A percentile compares a stretch with the other conserved stretches of the same genome.
phyloP scores from a whole-genome alignment of 495 filamentous ascomycete species.

The Friedmanniomyces endolithicus region DNA sequence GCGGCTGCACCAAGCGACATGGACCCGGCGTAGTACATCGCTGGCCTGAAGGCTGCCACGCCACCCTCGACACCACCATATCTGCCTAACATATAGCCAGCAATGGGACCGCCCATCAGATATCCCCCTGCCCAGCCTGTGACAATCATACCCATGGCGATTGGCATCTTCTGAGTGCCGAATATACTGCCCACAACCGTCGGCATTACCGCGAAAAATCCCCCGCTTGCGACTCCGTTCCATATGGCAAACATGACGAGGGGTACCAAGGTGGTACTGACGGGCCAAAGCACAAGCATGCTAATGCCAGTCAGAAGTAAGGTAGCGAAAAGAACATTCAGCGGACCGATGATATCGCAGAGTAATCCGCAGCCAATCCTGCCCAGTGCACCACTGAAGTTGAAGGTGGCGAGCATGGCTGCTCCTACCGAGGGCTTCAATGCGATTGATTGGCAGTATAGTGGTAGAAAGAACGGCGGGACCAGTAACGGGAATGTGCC shows the following conservation, averaged over 20 bases:
- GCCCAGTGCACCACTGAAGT: not conserved
- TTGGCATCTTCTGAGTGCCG: slow-evolving; percentile 21
- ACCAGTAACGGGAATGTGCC: not conserved
- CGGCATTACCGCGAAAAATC: slow-evolving; percentile 48
- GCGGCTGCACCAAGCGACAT: not conserved
- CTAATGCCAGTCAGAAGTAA: slow-evolving; percentile 36
- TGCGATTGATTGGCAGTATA: not conserved
- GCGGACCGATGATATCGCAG: not conserved
- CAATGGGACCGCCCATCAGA: not conserved
- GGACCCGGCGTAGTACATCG: not conserved
- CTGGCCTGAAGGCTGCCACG: not conserved
- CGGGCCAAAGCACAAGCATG: slow-evolving; percentile 46
- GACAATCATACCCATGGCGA: not conserved
- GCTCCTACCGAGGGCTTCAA: not conserved
- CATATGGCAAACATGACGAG: slow-evolving; percentile 41
- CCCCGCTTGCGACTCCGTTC: slow-evolving; percentile 45
- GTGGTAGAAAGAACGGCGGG: not conserved
- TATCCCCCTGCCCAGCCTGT: not conserved
- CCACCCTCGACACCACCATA: not conserved
- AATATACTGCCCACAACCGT: slow-evolving; percentile 49
- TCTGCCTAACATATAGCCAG: not conserved
- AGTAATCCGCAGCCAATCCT: not conserved
- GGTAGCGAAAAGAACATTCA: not conserved
- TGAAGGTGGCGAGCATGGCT: not conserved
- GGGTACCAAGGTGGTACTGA: slow-evolving; percentile 40